phyloP scores from a whole-genome alignment of 768 basidiomycete genomes.

The Chalciporus pseudorubinellus region DNA sequence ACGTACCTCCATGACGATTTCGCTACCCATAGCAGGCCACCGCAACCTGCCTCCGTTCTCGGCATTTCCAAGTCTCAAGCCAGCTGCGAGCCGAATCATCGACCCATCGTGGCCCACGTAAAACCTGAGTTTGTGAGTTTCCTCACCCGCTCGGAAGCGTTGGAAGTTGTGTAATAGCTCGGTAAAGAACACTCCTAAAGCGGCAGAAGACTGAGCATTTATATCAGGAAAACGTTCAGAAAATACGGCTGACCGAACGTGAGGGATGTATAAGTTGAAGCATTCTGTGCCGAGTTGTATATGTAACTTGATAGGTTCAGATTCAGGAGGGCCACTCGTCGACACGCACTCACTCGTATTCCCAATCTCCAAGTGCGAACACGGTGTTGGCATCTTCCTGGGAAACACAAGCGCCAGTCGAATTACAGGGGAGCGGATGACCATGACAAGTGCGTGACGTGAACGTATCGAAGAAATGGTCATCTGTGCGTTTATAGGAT shows the following conservation, averaged over 20 bases:
- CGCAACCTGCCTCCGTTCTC: slow-evolving; percentile 29
- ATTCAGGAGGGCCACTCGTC: background rate
- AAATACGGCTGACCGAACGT: background rate
- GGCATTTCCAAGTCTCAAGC: slow-evolving; percentile 38
- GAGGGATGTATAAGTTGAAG: slow-evolving; percentile 38
- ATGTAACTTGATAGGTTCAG: slow-evolving; percentile 33
- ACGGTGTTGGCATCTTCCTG: slow-evolving; percentile 48
- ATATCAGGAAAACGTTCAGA: slow-evolving; percentile 1
- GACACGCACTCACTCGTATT: slow-evolving; percentile 42
- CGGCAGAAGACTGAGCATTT: background rate
- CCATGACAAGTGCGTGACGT: slow-evolving; percentile 46
- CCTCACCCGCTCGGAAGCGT: slow-evolving; percentile 32
- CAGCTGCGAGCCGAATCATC: slow-evolving; percentile 40
- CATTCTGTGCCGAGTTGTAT: slow-evolving; percentile 46
- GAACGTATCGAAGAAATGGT: slow-evolving; percentile 55
- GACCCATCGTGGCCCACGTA: slow-evolving; percentile 50
- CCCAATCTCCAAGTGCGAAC: slow-evolving; percentile 54
- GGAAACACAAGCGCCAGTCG: slow-evolving; percentile 39
- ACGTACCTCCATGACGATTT: slow-evolving; percentile 46
- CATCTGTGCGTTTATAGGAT: slow-evolving; percentile 28
- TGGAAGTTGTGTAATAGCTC: slow-evolving; percentile 43
- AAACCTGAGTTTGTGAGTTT: slow-evolving; percentile 37
- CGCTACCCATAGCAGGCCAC: slow-evolving; percentile 49
- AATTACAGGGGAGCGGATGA: slow-evolving; percentile 45
- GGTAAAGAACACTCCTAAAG: slow-evolving; percentile 43